Percentiles rank a stretch among this genome's conserved stretches.
Evolutionary conservation across 148 eudicot species (phyloP).

Genomic region (Vaccinium corymbosum): DNA sequence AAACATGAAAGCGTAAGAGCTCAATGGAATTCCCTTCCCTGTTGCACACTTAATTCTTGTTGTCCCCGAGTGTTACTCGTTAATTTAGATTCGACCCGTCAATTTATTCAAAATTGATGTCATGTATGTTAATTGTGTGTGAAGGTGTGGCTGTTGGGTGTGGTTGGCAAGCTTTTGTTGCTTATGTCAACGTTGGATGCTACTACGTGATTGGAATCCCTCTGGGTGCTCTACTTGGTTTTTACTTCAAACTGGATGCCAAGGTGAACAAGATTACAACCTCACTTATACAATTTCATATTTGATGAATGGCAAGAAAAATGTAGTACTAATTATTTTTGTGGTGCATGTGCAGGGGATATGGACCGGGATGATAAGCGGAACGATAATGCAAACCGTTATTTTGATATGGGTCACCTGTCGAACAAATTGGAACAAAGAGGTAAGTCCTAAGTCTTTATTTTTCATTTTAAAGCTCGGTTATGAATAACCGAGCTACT

Average conservation of each 20-base stretch:
- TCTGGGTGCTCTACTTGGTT: background rate
- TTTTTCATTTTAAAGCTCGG: no score
- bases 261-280: background rate
- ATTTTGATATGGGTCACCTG: background rate
- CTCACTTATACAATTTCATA: background rate
- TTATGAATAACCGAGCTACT: no score
- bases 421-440: background rate
- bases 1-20: no score
- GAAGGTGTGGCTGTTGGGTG: constrained; percentile 3
- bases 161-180: constrained; percentile 2
- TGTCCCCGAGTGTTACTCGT: background rate
- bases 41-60: background rate
- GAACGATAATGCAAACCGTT: background rate
- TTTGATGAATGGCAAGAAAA: background rate
- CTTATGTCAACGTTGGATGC: background rate
- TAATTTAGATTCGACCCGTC: background rate
- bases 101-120: background rate
- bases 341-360: background rate
- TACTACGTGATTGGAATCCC: background rate
- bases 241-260: background rate
- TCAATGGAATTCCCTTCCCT: no score
- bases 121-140: background rate
- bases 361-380: background rate
- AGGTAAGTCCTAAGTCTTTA: background rate
- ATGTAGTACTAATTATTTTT: background rate